Base-by-base conservation (phyloP, 768 basidiomycete genomes). In the Asterophora lycoperdoides region DNA sequence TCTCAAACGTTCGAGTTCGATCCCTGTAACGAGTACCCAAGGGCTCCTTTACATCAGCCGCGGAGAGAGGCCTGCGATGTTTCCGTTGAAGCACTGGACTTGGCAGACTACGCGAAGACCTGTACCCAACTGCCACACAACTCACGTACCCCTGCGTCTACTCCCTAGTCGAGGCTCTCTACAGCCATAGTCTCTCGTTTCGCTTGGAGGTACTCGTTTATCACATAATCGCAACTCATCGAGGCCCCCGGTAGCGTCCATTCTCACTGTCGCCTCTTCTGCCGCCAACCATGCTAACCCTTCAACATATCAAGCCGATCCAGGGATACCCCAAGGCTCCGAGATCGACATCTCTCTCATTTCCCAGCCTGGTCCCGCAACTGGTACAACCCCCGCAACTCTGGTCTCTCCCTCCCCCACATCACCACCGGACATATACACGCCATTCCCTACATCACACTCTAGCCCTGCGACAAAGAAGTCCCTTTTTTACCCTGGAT, bases 21-120 rank as follows among this genome's bases (percentile, higher is more conserved):
- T 48, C 44, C 56, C 14, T 46, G 55, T 38, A 44, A 54, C 28
- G 53, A 63, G 32, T 56, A 58, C 35, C 49, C 62, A 33, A 53
- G 39, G 1, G 40, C 28, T 44, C 56, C 41, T 41, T 55, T 50
- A 3, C 58, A 56, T 33, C 64, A 60, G 40, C 65, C 62, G 44
- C 67, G 68, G 23, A 64, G 77, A 51, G 79, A 84, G 50, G 67
- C 75, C 4, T 83, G 83, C 5, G 84, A 86, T 49, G 75, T 73
- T 20, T 84, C 83, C 46, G 75, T 86, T 1, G 84, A 86, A 60
- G 83, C 84, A 2, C 73, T 86, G 46, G 85, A 88, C 65, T 72
- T 88, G 18, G 84, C 84, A 28, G 85, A 86, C 62, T 88, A 86
- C 64, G 72, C 39, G 55, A 64, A 41, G 66, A 68, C 55, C 65